Evolutionary conservation across 2,329 filamentous ascomycete genomes (phyloP), one percentile per base, ranked within the genome.

Genomic region (Aspergillus vadensis): DNA sequence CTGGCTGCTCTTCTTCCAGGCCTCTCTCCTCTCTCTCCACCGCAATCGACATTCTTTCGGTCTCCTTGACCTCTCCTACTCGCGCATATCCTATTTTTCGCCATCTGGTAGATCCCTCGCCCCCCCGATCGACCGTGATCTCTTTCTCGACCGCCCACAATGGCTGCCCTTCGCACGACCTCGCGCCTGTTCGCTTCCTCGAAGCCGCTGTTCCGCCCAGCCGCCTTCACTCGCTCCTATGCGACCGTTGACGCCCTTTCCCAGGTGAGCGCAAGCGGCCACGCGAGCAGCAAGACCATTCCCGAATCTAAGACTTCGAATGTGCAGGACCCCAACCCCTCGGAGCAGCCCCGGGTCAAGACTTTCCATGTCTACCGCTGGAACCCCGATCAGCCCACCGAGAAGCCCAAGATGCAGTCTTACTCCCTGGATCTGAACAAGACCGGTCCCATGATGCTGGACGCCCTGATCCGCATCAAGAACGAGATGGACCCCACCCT

Each of bases 291-390:
- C 47, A 69, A 76, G 50, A 71, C 75, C 30, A 68, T 78, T 30
- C 76, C 82, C 59, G 75, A 81, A 78, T 79, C 76, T 66, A 76
- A 89, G 76, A 84, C 86, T 38, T 84, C 86, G 52, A 85, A 86
- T 53, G 80, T 86, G 59, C 79, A 86, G 67, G 85, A 90, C 70
- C 84, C 90, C 58, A 83, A 83, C 71, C 75, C 82, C 56, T 81
- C 79, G 65, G 77, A 83, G 67, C 78, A 84, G 62, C 79, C 87
- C 49, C 85, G 84, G 71, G 87, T 91, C 82, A 98, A 97, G 89
- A 92, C 90, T 55, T 99, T 99, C 87, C 90, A 97, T 80, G 90
- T 99, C 83, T 99, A 99, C 88, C 88, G 95, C 78, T 99, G 95
- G 95, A 96, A 96, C 78, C 95, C 95, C 63, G 95, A 98, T 76